These are phyloP conservation scores for Huntiella decipiens DNA, from an alignment of 2,329 filamentous ascomycete genomes.

Conservation along the genomic window DNA sequence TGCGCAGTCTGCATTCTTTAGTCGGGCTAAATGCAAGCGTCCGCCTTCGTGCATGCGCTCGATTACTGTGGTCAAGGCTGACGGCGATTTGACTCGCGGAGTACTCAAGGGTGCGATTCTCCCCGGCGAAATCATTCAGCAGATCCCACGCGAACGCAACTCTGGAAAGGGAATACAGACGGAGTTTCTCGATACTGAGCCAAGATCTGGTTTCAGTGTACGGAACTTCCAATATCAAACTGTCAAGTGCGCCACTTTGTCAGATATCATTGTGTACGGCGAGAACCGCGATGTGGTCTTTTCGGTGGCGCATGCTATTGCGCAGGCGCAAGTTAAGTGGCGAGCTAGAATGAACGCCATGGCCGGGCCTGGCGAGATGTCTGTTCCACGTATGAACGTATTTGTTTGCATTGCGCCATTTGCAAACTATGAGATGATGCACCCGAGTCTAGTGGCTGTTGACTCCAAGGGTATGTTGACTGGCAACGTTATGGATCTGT, in stretches of 20 bases:
- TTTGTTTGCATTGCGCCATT: slow-evolving; percentile 55
- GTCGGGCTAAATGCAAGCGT: slow-evolving; percentile 47
- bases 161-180: slow-evolving; percentile 15
- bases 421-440: slow-evolving; percentile 47
- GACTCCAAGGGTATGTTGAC: slow-evolving; percentile 54
- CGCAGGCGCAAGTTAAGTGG: slow-evolving; percentile 60
- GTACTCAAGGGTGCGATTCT: slow-evolving; percentile 76
- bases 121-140: slow-evolving; percentile 16
- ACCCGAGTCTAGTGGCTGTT: slow-evolving; percentile 54
- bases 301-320: slow-evolving; percentile 49
- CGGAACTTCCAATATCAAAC: slow-evolving; percentile 95
- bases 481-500: slow-evolving; percentile 69
- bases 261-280: slow-evolving; percentile 84
- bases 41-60: slow-evolving; percentile 57
- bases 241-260: slow-evolving; percentile 69
- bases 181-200: slow-evolving; percentile 68
- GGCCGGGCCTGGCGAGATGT: slow-evolving; percentile 23
- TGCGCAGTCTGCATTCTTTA: slow-evolving; percentile 79
- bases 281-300: slow-evolving; percentile 43
- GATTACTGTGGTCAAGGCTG: slow-evolving; percentile 74
- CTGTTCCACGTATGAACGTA: slow-evolving; percentile 56
- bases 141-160: slow-evolving; percentile 36
- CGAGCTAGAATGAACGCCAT: slow-evolving; percentile 40
- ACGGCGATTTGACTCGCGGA: slow-evolving; percentile 53
- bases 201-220: slow-evolving; percentile 78